Conservation (phyloP, 495 filamentous ascomycete genomes). For the Lasiosphaeria hispida region DNA sequence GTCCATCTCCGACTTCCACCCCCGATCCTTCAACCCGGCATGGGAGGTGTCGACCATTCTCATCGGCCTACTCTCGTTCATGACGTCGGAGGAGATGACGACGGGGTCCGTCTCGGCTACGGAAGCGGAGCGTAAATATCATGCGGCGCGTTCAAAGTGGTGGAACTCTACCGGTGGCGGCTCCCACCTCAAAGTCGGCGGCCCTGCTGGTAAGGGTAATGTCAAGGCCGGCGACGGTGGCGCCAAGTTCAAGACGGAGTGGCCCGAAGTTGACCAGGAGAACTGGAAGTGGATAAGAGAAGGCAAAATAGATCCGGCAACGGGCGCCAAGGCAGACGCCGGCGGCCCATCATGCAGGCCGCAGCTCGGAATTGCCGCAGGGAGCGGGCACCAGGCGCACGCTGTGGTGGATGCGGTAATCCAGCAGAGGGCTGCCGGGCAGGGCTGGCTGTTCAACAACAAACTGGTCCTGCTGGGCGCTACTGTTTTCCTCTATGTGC, state of each 20-base stretch:
- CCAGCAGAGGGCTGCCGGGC: slow-evolving; percentile 73
- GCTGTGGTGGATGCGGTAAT: slow-evolving; percentile 73
- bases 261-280: slow-evolving; percentile 85
- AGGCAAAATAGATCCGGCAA: slow-evolving; percentile 73
- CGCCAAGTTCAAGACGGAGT: slow-evolving; percentile 82
- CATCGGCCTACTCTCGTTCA: slow-evolving; percentile 90
- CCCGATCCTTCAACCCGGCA: slow-evolving; percentile 96
- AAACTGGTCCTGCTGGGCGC: slow-evolving; percentile 67
- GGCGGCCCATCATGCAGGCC: slow-evolving; percentile 61
- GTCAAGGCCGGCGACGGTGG: slow-evolving; percentile 83
- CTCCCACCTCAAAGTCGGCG: slow-evolving; percentile 51
- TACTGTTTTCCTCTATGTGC: slow-evolving; percentile 71
- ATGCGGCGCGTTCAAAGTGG: slow-evolving; percentile 80
- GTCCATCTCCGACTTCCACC: slow-evolving; percentile 95
- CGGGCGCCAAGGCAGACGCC: slow-evolving; percentile 56
- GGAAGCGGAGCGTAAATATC: slow-evolving; percentile 72
- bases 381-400: slow-evolving; percentile 69
- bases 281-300: slow-evolving; percentile 93
- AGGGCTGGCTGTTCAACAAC: slow-evolving; percentile 75
- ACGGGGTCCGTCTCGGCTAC: slow-evolving; percentile 84
- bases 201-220: slow-evolving; percentile 45
- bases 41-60: slow-evolving; percentile 98
- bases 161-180: slow-evolving; percentile 97
- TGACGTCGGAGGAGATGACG: slow-evolving; percentile 99
- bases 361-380: slow-evolving; percentile 63